These are phyloP conservation scores for Daedaleopsis sinensis DNA, from an alignment of 768 basidiomycete species.

Conservation along the genomic window DNA sequence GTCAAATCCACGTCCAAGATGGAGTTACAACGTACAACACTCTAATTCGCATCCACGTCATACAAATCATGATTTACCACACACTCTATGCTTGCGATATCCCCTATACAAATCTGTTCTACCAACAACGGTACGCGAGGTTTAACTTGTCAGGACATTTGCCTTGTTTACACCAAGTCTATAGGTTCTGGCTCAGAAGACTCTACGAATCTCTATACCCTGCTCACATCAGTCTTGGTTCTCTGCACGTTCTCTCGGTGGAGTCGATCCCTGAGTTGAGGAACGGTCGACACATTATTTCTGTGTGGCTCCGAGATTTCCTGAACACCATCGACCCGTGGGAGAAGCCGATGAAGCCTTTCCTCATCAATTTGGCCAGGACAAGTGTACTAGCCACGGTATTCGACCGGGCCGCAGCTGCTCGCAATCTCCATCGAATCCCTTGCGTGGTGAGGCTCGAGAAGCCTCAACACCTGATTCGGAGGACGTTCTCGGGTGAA, in stretches of 20 bases:
- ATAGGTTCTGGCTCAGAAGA: conserved; percentile 48
- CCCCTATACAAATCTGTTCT: not conserved
- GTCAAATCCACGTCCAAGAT: conserved; percentile 36
- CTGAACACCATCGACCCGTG: conserved; percentile 36
- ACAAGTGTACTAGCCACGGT: conserved; percentile 40
- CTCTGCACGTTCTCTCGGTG: conserved; percentile 38
- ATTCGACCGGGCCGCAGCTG: conserved; percentile 40
- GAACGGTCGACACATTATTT: conserved; percentile 40
- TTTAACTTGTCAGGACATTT: no score
- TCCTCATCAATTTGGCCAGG: conserved; percentile 46
- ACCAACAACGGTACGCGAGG: conserved; percentile 1
- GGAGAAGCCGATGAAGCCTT: conserved; percentile 17
- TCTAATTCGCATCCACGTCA: conserved; percentile 48
- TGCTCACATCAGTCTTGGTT: conserved; percentile 48
- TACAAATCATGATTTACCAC: conserved; percentile 52
- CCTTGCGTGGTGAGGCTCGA: conserved; percentile 26
- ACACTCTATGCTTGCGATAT: conserved; percentile 22
- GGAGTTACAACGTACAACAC: conserved; percentile 42
- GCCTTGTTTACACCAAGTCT: no score
- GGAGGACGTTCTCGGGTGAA: not conserved
- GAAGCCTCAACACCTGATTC: conserved; percentile 9
- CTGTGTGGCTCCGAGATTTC: conserved; percentile 48
- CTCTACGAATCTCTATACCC: conserved; percentile 57
- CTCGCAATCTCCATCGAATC: conserved; percentile 38
- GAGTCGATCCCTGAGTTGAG: conserved; percentile 42